Percentiles rank a stretch among this genome's conserved stretches.
phyloP scores from a whole-genome alignment of 345 rosid species.

The Euphorbia peplus region DNA sequence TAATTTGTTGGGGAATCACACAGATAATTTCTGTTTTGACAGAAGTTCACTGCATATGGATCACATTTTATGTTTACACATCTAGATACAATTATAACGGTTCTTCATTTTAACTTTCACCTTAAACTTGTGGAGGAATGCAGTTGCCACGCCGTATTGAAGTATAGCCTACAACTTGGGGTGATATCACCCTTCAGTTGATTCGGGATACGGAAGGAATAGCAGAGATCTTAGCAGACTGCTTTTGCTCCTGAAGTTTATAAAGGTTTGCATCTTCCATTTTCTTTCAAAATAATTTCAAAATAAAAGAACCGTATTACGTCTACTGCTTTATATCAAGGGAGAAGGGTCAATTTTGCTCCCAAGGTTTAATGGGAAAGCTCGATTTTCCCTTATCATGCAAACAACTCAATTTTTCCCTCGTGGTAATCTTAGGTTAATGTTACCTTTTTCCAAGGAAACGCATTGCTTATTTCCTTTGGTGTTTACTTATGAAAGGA shows the following conservation, averaged over 20 bases:
- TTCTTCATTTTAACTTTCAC: neutral
- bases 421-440: too few relatives aligned
- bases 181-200: neutral
- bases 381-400: too few relatives aligned
- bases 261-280: neutral
- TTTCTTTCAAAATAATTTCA: neutral
- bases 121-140: neutral
- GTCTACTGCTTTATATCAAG: neutral
- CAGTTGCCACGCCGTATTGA: neutral
- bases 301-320: neutral
- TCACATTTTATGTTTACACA: neutral
- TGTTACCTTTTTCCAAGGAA: too few relatives aligned
- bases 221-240: conserved; percentile 9
- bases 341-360: neutral
- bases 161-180: neutral
- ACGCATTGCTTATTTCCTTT: too few relatives aligned
- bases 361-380: neutral
- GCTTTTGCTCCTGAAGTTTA: neutral
- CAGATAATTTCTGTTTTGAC: neutral
- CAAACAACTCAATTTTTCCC: too few relatives aligned
- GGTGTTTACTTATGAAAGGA: too few relatives aligned
- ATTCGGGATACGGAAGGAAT: conserved; percentile 2
- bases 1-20: neutral
- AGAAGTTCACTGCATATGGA: neutral
- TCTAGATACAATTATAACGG: too few relatives aligned